Evolutionary conservation across 345 rosid species (phyloP), one percentile per base, ranked within the genome.

Genomic region (Populus simonii): DNA sequence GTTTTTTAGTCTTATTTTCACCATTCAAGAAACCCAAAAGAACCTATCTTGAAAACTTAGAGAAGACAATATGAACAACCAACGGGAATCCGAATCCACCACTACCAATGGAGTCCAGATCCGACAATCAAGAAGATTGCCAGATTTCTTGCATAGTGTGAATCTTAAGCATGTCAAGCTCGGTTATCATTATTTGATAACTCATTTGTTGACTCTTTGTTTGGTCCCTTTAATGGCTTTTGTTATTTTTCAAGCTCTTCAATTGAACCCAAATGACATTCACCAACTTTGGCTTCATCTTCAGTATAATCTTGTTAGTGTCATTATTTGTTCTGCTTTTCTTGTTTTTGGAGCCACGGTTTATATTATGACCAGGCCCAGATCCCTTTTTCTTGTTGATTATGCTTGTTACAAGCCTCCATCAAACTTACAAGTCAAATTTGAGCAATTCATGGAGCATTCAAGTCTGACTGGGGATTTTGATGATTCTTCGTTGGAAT

Each of bases 61-160:
- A 25, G 29, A 59, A 10, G 65, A 23, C 65, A n/a, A 1, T 23
- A 59, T 59, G 65, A 23, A 59, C 29, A 23, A 23, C 29, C 65
- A 5, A 1, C 65, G 15, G 11, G 29, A 59, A 59, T 25, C 71
- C 29, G 25, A 53, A 55, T 73, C 76, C 8, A 43, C 71, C 41
- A n/a, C 47, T 3, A 74, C 20, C 12, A 75, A 57, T 7, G 90
- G 90, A 39, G 91, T 90, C 73, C 90, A 85, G 92, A 91, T 91
- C 93, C 95, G 80, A 49, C 86, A 80, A 33, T 70, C 85, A 18
- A 71, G 91, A 69, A 78, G 90, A 80, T 83, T 95, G 70, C 99
- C 97, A 1, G 96, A 93, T 89, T 92, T 93, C 86, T 86, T 88
- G 70, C 98, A 91, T 70, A 93, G 92, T 81, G 97, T 95, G 72